Conservation (phyloP, 1,284 basidiomycete species). For the Cutaneotrichosporon cyanovorans region DNA sequence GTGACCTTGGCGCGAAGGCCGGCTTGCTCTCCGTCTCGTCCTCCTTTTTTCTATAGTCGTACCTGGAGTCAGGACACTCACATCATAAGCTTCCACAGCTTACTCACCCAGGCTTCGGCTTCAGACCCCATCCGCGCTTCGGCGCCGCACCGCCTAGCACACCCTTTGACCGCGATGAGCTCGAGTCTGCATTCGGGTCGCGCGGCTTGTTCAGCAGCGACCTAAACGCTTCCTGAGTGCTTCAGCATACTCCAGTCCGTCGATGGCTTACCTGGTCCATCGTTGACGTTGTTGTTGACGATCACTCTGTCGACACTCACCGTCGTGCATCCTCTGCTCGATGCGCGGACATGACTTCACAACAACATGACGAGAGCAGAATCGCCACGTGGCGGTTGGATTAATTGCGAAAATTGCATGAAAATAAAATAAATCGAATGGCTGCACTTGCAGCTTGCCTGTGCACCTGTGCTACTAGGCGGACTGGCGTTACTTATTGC, state of each 20-base stretch:
- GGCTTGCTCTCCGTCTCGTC: conserved; percentile 12
- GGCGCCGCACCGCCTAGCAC: conserved; percentile 31
- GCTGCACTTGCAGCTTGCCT: no score
- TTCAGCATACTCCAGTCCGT: neutral
- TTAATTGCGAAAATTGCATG: no score
- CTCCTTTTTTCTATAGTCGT: neutral
- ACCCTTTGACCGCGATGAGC: conserved; percentile 17
- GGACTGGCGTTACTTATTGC: no score
- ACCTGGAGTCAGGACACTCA: neutral
- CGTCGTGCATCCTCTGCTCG: no score
- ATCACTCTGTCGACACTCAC: no score
- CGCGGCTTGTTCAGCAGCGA: conserved; percentile 33
- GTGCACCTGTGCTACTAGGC: no score
- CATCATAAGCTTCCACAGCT: no score
- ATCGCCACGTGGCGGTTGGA: no score
- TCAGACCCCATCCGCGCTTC: conserved; percentile 34
- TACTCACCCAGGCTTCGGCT: conserved; percentile 27
- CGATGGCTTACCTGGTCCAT: conserved; percentile 31
- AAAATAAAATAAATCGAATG: no score
- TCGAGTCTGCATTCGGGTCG: conserved; percentile 13
- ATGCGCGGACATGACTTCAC: no score
- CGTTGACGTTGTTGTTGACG: no score
- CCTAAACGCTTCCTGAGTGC: conserved; percentile 37
- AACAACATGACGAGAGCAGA: no score
- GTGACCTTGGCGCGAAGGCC: conserved; percentile 29